phyloP scores from a whole-genome alignment of 352 stramenopile species.

The Phytophthora palmivora region DNA sequence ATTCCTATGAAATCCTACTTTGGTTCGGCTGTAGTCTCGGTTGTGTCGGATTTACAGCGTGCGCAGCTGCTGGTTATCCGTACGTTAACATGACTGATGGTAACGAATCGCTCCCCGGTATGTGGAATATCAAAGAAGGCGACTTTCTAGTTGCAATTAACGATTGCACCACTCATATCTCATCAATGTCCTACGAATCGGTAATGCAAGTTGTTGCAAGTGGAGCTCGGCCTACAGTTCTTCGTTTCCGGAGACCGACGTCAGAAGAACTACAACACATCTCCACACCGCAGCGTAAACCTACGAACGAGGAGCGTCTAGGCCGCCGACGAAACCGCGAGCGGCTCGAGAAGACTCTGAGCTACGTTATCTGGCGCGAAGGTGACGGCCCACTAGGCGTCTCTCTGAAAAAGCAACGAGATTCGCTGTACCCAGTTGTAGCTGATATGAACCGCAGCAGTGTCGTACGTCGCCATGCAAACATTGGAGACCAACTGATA shows the following conservation, averaged over 20 bases:
- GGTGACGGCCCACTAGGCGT: slow-evolving; percentile 58
- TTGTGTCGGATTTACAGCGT: slow-evolving; percentile 44
- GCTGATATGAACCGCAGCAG: slow-evolving; percentile 48
- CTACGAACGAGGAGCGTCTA: slow-evolving; percentile 18
- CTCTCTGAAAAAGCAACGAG: slow-evolving; percentile 47
- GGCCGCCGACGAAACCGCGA: slow-evolving; percentile 42
- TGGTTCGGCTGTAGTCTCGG: slow-evolving; percentile 59
- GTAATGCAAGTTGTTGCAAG: slow-evolving; percentile 53
- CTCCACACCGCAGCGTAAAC: slow-evolving; percentile 27
- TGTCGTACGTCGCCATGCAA: slow-evolving; percentile 40
- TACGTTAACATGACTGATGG: slow-evolving; percentile 49
- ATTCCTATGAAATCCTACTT: slow-evolving; percentile 58
- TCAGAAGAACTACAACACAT: slow-evolving; percentile 43
- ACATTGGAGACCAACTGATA: slow-evolving; percentile 52
- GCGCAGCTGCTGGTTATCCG: slow-evolving; percentile 43
- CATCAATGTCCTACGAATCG: slow-evolving; percentile 43
- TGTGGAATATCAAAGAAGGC: slow-evolving; percentile 64
- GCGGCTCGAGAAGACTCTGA: slow-evolving; percentile 54
- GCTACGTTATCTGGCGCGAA: slow-evolving; percentile 69
- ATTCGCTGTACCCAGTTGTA: slow-evolving; percentile 53
- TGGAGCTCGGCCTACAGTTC: slow-evolving; percentile 56
- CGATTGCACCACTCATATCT: slow-evolving; percentile 42
- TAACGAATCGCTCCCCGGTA: slow-evolving; percentile 64
- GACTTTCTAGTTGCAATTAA: slow-evolving; percentile 65
- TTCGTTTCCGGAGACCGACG: slow-evolving; percentile 55